Evolutionary conservation across 2,329 filamentous ascomycete species (phyloP).

Genomic region (Pseudophaeomoniella oleicola): DNA sequence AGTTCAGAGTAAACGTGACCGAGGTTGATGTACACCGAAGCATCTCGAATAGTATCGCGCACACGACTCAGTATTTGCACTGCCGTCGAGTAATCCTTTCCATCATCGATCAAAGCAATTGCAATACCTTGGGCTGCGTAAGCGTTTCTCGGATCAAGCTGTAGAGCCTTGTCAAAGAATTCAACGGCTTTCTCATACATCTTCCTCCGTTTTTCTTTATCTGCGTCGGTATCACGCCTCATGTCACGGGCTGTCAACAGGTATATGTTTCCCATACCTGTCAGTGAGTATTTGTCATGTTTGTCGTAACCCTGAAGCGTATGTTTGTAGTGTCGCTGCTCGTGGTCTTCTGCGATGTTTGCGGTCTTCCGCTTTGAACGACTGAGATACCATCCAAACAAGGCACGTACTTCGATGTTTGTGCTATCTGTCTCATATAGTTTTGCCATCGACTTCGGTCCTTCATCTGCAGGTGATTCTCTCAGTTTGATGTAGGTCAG

Average conservation of each 20-base stretch:
- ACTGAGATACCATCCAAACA: slow-evolving; percentile 93
- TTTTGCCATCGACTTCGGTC: slow-evolving; percentile 70
- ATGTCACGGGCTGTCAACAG: slow-evolving; percentile 82
- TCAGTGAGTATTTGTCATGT: slow-evolving; percentile 91
- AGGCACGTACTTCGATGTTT: slow-evolving; percentile 79
- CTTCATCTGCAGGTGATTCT: slow-evolving; percentile 68
- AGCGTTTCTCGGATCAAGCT: slow-evolving; percentile 87
- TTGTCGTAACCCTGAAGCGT: slow-evolving; percentile 90
- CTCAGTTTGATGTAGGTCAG: slow-evolving; percentile 81
- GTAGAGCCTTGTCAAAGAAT: slow-evolving; percentile 94
- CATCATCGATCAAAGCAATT: slow-evolving; percentile 87
- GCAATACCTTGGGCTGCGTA: slow-evolving; percentile 93
- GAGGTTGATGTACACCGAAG: slow-evolving; percentile 80
- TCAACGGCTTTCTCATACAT: slow-evolving; percentile 87
- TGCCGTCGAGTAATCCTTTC: slow-evolving; percentile 70
- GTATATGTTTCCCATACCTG: slow-evolving; percentile 95
- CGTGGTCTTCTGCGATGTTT: slow-evolving; percentile 76
- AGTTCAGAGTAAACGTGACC: slow-evolving; percentile 87
- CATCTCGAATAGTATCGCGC: slow-evolving; percentile 76
- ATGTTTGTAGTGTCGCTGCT: slow-evolving; percentile 91
- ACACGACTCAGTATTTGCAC: slow-evolving; percentile 82
- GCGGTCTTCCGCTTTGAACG: slow-evolving; percentile 69
- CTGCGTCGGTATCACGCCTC: slow-evolving; percentile 74
- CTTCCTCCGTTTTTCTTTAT: slow-evolving; percentile 79
- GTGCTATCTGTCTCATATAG: slow-evolving; percentile 70